Evolutionary conservation across 179 eudicot species (phyloP), one percentile per base, ranked within the genome.

Genomic region (Patellifolia procumbens): DNA sequence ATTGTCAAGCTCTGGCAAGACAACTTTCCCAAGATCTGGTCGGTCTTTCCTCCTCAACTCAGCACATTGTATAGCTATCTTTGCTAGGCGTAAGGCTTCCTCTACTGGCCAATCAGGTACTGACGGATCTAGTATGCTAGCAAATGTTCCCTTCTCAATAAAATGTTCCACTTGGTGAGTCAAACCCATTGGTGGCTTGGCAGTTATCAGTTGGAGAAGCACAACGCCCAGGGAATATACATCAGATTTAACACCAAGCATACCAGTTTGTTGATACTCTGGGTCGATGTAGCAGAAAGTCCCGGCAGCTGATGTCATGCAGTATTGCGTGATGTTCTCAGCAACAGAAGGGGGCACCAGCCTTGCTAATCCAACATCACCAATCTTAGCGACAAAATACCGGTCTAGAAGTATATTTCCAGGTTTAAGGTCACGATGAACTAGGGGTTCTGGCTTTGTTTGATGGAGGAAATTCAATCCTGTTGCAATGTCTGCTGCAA

Each of bases 61-160:
- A 37, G 88, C 88, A 72, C 90, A 87, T 53, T 76, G 83, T 19
- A 83, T 62, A 60, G 83, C 88, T 26, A 87, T 68, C 69, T 85
- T 87, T 31, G 85, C 88, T 73, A 87, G 32, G 46, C 58, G n/a
- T 68, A 87, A 58, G 51, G 86, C 78, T 74, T 87, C 88, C 37
- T 87, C 85, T 28, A 79, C 31, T 29, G 90, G 90, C 90, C 90
- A 87, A 73, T 87, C 85, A 43, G 75, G 76, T 2, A 85, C 86
- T 9, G 69, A 60, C 13, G 78, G 80, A 55, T 85, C 88, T 68
- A 85, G 71, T 19, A 80, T 72, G 48, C 76, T 79, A 3, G 26
- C 51, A 29, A 85, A 78, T 59, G 71, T 74, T 56, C 81, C 88
- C 0, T 75, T 81, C 62, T 78, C 68, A 13, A 85, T 81, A n/a